These are phyloP conservation scores for Macadamia integrifolia DNA, from an alignment of 164 flowering plant species.

Conservation along the genomic window DNA sequence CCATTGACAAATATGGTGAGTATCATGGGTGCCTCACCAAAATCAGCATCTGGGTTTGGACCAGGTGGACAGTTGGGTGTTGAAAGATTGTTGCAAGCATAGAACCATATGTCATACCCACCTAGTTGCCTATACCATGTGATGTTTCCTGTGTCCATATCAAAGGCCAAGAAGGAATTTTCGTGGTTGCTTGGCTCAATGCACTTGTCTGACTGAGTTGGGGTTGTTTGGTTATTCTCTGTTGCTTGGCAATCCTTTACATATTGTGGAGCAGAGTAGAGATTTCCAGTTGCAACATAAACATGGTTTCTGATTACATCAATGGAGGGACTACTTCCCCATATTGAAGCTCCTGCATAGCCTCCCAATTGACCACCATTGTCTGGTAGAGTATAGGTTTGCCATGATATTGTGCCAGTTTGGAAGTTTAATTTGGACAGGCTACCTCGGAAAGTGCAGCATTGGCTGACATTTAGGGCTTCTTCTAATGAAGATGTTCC, in stretches of 20 bases:
- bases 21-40: too few species aligned
- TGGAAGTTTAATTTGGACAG: too few species aligned
- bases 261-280: slow-evolving; percentile 27
- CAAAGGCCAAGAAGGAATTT: slow-evolving; percentile 8
- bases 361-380: too few species aligned
- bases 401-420: too few species aligned
- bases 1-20: too few species aligned
- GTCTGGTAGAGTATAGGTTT: too few species aligned
- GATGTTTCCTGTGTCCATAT: slow-evolving; percentile 26
- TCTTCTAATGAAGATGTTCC: neutral
- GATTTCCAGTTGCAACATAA: slow-evolving; percentile 35
- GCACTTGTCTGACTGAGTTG: slow-evolving; percentile 22
- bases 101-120: slow-evolving; percentile 36
- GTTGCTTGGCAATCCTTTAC: slow-evolving; percentile 26
- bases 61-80: slow-evolving; percentile 29
- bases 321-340: slow-evolving; percentile 17
- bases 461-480: too few species aligned
- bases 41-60: slow-evolving; percentile 22
- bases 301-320: slow-evolving; percentile 15
- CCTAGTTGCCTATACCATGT: slow-evolving; percentile 36
- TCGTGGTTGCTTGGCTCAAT: slow-evolving; percentile 29
- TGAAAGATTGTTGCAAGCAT: slow-evolving; percentile 14
- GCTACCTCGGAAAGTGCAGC: too few species aligned
- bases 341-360: too few species aligned
- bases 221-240: slow-evolving; percentile 25